Evolutionary conservation across 2,329 filamentous ascomycete genomes (phyloP).

Genomic region (Aspergillus fumigatus): DNA sequence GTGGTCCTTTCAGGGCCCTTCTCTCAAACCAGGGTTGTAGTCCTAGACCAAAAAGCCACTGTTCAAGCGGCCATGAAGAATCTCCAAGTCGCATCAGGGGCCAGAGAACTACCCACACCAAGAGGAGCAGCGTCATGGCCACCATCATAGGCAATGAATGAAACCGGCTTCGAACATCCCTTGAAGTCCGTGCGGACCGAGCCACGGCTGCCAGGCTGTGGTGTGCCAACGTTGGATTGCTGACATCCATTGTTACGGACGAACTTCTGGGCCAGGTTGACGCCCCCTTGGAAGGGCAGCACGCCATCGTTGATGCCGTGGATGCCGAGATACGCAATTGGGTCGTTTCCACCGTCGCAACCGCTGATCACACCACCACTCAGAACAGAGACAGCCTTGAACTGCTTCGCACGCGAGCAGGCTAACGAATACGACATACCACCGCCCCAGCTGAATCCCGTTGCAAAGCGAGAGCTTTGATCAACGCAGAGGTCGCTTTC

Average conservation of each 20-base stretch:
- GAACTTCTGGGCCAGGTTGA: slow-evolving; percentile 37
- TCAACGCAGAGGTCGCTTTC: slow-evolving; percentile 43
- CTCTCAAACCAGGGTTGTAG: neutral
- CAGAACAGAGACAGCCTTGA: slow-evolving; percentile 39
- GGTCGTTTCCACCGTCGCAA: slow-evolving; percentile 35
- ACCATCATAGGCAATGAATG: slow-evolving; percentile 13
- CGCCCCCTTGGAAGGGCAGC: slow-evolving; percentile 31
- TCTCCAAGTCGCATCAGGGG: slow-evolving; percentile 13
- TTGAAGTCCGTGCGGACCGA: slow-evolving; percentile 10
- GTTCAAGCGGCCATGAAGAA: slow-evolving; percentile 10
- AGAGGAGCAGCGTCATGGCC: slow-evolving; percentile 12
- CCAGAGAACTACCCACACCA: slow-evolving; percentile 8
- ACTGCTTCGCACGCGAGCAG: slow-evolving; percentile 36
- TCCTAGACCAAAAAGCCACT: neutral
- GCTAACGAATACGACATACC: slow-evolving; percentile 43
- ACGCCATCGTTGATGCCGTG: slow-evolving; percentile 39
- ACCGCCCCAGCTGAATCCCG: slow-evolving; percentile 45
- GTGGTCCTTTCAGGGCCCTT: neutral
- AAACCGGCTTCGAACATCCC: slow-evolving; percentile 10
- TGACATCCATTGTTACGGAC: slow-evolving; percentile 37
- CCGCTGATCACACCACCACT: slow-evolving; percentile 32
- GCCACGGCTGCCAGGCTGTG: slow-evolving; percentile 2
- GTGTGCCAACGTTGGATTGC: slow-evolving; percentile 3
- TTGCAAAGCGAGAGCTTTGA: slow-evolving; percentile 39
- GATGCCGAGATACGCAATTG: slow-evolving; percentile 39